Conservation (phyloP, 768 basidiomycete species). For the Hortiboletus flavorubellus region DNA sequence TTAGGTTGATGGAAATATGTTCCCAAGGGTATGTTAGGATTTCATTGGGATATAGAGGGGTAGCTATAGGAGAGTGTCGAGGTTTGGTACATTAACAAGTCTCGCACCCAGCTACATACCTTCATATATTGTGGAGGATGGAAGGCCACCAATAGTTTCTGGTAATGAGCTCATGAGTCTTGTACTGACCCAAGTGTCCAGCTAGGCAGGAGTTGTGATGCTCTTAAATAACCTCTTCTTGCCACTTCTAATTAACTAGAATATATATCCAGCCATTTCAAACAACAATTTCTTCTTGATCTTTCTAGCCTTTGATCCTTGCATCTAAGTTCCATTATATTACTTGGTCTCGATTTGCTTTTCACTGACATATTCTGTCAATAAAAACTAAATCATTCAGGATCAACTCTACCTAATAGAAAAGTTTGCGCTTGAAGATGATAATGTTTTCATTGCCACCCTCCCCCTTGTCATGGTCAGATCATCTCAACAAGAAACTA, state of each 20-base stretch:
- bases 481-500: too few species aligned
- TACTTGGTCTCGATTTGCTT: too few species aligned
- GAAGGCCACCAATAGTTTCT: constrained; percentile 31
- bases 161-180: constrained; percentile 20
- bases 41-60: constrained; percentile 13
- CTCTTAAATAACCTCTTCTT: constrained; percentile 10
- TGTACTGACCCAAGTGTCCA: constrained; percentile 29
- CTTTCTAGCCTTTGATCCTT: not conserved
- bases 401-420: not conserved
- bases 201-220: constrained; percentile 24
- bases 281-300: not conserved
- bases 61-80: not conserved
- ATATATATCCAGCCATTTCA: constrained; percentile 22
- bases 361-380: too few species aligned
- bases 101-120: constrained; percentile 27
- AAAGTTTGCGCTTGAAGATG: constrained; percentile 13
- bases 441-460: constrained; percentile 19
- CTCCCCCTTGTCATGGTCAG: constrained; percentile 18
- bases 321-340: too few species aligned
- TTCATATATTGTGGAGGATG: constrained; percentile 12
- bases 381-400: too few species aligned
- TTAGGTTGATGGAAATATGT: constrained; percentile 7
- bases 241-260: constrained; percentile 14
- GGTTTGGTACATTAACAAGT: constrained; percentile 28
- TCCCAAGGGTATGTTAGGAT: not conserved